phyloP scores from a whole-genome alignment of 1,284 basidiomycete species.

The Microbotryum intermedium region DNA sequence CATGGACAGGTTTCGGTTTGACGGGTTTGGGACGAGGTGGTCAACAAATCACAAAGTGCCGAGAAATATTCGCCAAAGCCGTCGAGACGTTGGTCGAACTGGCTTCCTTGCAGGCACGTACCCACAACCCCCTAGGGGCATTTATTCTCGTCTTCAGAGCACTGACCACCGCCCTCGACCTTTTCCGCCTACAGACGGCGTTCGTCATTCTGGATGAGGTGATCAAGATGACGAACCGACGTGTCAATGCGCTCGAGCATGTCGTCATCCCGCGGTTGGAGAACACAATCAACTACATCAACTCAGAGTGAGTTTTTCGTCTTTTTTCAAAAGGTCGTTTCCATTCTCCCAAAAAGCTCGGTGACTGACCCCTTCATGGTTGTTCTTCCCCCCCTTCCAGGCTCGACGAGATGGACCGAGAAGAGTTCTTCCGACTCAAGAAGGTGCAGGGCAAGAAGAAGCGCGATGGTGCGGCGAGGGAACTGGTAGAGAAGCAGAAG shows the following conservation, averaged over 20 bases:
- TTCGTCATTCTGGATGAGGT: conserved; percentile 99
- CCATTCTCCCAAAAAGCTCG: background rate
- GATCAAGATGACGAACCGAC: conserved; percentile 92
- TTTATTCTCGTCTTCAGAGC: background rate
- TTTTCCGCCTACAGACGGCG: conserved; percentile 58
- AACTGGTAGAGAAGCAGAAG: conserved; percentile 48
- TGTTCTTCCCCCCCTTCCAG: background rate
- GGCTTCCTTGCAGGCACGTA: conserved; percentile 63
- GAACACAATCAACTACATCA: conserved; percentile 95
- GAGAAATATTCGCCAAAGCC: conserved; percentile 95
- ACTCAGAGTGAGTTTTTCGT: conserved; percentile 48
- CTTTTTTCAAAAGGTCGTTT: background rate
- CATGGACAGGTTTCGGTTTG: conserved; percentile 79
- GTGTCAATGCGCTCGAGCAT: conserved; percentile 98
- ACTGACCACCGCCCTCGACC: too few relatives aligned
- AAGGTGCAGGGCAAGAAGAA: conserved; percentile 98
- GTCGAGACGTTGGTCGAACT: conserved; percentile 95
- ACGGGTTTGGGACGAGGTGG: conserved; percentile 97
- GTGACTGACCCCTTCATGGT: too few relatives aligned
- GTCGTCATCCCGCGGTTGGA: conserved; percentile 92
- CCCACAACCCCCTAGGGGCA: conserved; percentile 6
- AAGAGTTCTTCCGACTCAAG: conserved; percentile 81
- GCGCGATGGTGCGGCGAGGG: conserved; percentile 48
- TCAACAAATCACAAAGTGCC: conserved; percentile 85
- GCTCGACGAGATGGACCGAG: conserved; percentile 93